phyloP scores from a whole-genome alignment of 1,284 basidiomycete species.

The Melampsora larici-populina region DNA sequence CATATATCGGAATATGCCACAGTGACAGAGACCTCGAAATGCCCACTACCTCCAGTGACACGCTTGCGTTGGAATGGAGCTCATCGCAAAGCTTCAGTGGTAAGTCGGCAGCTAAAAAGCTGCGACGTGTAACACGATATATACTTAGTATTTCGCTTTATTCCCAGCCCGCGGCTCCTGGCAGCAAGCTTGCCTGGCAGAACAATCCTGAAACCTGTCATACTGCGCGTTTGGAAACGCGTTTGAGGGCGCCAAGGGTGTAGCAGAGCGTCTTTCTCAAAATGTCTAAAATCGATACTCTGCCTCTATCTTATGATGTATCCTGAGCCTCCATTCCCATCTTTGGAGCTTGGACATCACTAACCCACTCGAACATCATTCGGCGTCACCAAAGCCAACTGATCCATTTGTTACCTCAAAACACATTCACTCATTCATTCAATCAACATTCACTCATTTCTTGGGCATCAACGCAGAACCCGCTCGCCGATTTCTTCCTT shows the following conservation, averaged over 20 bases:
- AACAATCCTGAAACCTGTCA: background rate
- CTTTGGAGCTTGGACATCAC: background rate
- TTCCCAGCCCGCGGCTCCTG: too few relatives aligned
- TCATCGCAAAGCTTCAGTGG: too few relatives aligned
- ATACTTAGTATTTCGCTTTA: too few relatives aligned
- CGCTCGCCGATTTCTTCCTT: background rate
- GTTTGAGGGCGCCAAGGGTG: background rate
- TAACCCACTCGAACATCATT: background rate
- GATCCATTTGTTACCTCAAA: background rate
- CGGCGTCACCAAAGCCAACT: background rate
- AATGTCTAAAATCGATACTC: background rate
- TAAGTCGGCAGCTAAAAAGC: too few relatives aligned
- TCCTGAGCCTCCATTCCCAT: background rate
- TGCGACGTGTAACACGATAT: too few relatives aligned
- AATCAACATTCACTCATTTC: background rate
- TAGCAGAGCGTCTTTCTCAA: background rate
- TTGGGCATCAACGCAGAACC: background rate
- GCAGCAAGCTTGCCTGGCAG: too few relatives aligned
- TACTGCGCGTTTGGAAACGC: background rate
- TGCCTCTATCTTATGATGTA: background rate
- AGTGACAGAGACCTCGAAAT: too few relatives aligned
- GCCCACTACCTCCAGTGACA: too few relatives aligned
- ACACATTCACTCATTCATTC: background rate
- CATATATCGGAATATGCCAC: too few relatives aligned
- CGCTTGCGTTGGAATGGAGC: too few relatives aligned